phyloP scores from a whole-genome alignment of 2,329 filamentous ascomycete genomes.

The Neoscytalidium dimidiatum region DNA sequence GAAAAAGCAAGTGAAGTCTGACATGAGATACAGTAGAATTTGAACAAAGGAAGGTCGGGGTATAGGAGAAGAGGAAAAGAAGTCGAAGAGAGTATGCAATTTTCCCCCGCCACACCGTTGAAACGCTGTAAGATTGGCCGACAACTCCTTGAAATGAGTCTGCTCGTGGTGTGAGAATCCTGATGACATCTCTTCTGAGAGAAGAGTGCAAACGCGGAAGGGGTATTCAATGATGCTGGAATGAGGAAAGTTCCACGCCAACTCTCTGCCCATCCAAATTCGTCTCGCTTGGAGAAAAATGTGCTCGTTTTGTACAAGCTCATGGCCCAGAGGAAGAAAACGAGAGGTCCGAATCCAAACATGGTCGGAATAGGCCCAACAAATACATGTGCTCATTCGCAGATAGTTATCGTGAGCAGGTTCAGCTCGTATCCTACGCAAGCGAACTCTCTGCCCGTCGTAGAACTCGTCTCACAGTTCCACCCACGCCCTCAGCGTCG shows the following conservation, averaged over 20 bases:
- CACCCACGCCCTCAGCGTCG: constrained; percentile 1
- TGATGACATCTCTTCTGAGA: neutral
- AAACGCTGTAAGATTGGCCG: neutral
- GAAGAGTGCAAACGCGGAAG: neutral
- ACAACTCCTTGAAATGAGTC: constrained; percentile 7
- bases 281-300: neutral
- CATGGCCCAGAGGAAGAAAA: neutral
- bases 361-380: constrained; percentile 4
- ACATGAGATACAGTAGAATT: no score
- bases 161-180: neutral
- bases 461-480: constrained; percentile 9
- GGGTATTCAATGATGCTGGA: neutral
- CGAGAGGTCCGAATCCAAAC: constrained; percentile 1
- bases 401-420: neutral
- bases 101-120: constrained; percentile 11
- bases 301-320: neutral
- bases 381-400: constrained; percentile 10
- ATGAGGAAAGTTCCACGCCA: constrained; percentile 8
- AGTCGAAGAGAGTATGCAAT: constrained; percentile 1
- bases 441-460: constrained; percentile 11
- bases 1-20: neutral
- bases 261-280: neutral
- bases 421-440: neutral
- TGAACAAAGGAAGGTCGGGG: neutral
- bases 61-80: neutral